These are phyloP conservation scores for Fagopyrum esculentum DNA, from an alignment of 148 eudicot species.

Conservation along the genomic window DNA sequence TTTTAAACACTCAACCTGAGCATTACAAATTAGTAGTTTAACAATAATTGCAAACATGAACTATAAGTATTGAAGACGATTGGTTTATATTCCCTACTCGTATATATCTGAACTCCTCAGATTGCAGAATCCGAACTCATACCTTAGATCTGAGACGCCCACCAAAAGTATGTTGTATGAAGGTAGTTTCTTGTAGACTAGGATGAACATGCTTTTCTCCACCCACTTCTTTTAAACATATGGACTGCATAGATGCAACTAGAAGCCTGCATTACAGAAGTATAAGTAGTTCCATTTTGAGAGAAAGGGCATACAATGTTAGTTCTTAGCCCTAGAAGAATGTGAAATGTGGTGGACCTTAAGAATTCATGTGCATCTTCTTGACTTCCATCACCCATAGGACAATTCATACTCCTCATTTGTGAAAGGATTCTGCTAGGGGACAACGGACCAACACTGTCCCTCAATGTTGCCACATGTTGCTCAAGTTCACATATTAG, in stretches of 20 bases:
- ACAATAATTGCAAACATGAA: background rate
- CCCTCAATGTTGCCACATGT: constrained; percentile 62
- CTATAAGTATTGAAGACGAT: background rate
- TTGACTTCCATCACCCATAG: constrained; percentile 88
- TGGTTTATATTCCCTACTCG: too few species aligned
- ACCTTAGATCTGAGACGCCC: constrained; percentile 92
- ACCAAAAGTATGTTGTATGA: constrained; percentile 80
- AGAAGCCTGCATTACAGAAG: constrained; percentile 51
- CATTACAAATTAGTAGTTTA: background rate
- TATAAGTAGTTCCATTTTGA: background rate
- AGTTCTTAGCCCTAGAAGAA: background rate
- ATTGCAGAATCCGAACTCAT: constrained; percentile 7
- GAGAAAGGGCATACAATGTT: background rate
- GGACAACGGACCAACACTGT: constrained; percentile 71
- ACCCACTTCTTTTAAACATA: constrained; percentile 78
- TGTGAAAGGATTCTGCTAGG: constrained; percentile 66
- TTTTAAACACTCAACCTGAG: constrained; percentile 75
- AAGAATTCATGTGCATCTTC: constrained; percentile 99
- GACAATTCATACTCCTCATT: constrained; percentile 66
- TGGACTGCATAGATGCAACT: constrained; percentile 91
- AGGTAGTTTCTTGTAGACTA: constrained; percentile 82
- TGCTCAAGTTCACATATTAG: constrained; percentile 94
- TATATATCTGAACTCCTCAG: too few species aligned
- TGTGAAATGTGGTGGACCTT: constrained; percentile 38
- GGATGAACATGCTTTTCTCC: constrained; percentile 78